Evolutionary conservation across 148 eudicot genomes (phyloP), one percentile per base, ranked within the genome.

Genomic region (Simmondsia chinensis): DNA sequence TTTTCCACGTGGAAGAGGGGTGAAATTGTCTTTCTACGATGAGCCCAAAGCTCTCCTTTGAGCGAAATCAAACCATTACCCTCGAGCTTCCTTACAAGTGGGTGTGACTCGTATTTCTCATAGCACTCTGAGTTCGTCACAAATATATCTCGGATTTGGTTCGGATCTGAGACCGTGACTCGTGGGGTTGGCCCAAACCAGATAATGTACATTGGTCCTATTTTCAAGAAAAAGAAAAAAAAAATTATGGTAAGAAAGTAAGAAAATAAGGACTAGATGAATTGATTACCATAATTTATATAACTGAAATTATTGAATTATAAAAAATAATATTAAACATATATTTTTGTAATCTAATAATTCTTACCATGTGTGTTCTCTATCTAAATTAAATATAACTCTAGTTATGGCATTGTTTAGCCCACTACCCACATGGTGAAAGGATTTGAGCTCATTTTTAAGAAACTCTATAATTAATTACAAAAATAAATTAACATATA

Each of bases 161-260:
- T 43, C 1, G 93, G 93, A 50, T 82, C 86, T 0, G 82, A 65
- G 4, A 82, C 37, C 2, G 93, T 72, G 7, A 82, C 60, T 4
- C 93, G 69, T 16, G 77, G 70, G 1, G 79, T 82, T 1, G 76
- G 67, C 54, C 93, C 93, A 20, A 82, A 82, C 93, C 93, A 82
- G 35, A 82, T 65, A 7, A 82, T 60, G 59, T 72, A 72, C 4
- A 66, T 75, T 4, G 77, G 64, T 17, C 93, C 93, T 82, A 53
- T 46, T 3, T 1, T 0, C 12, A 48, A 46, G 12, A 20, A 35
- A 7, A 48, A 31, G 4, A 14, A 9, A 46, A 39, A 39, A 39
- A 32, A 19, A 17, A 6, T 21, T 22, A 9, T 15, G 46, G 31
- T 34, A 40, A 27, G 4, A 57, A 26, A 40, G 39, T 19, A 46